These are phyloP conservation scores for Calycina herbarum DNA, from an alignment of 2,329 filamentous ascomycete genomes.

Conservation along the genomic window DNA sequence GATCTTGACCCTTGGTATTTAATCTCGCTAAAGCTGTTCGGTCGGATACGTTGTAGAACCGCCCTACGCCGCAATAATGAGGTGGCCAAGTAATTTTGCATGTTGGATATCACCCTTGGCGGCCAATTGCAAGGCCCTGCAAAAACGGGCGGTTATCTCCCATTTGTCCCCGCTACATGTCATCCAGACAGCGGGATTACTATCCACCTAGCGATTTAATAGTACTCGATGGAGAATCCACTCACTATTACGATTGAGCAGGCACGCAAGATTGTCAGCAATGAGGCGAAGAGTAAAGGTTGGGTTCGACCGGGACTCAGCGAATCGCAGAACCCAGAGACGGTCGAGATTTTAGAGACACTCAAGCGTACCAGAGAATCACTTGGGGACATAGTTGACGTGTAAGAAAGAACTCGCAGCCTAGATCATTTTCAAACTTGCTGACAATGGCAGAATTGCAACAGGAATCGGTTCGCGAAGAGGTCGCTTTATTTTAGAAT, in stretches of 20 bases:
- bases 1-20: no score
- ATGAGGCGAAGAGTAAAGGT: slow-evolving; percentile 8
- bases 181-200: no score
- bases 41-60: no score
- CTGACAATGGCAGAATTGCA: slow-evolving; percentile 7
- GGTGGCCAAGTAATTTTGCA: neutral
- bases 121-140: neutral
- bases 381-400: slow-evolving; percentile 9
- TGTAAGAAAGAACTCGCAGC: slow-evolving; percentile 4
- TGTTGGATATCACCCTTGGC: neutral
- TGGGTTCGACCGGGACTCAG: slow-evolving; percentile 7
- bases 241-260: slow-evolving; percentile 1
- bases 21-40: no score
- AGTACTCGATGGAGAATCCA: slow-evolving; percentile 5
- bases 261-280: slow-evolving; percentile 1
- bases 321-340: neutral
- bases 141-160: neutral
- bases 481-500: slow-evolving; percentile 50
- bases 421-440: neutral
- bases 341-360: neutral
- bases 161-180: no score
- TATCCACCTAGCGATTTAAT: neutral
- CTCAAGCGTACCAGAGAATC: slow-evolving; percentile 8
- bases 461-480: slow-evolving; percentile 7
- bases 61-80: no score